Evolutionary conservation across 805 yeast species (phyloP), one percentile per base, ranked within the genome.

Genomic region (Candida tallmaniae): DNA sequence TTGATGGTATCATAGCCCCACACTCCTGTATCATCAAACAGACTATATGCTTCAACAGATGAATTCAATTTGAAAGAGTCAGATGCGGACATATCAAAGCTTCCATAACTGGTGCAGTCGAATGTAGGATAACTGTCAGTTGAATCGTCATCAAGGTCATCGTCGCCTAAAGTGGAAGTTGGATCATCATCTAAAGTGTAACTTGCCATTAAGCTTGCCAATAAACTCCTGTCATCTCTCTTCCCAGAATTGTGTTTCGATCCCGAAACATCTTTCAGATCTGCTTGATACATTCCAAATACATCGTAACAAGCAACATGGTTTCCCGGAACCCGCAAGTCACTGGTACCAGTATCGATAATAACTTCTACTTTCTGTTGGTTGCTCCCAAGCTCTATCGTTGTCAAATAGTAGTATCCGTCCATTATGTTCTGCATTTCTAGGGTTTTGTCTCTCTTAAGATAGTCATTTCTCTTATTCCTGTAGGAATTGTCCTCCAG

Each of bases 1-100:
- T 46, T 39, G 3, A 88, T 65, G 24, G 63, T 60, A 48, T 88
- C 96, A 27, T 65, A 57, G 13, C 85, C 93, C 78, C 77, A 75
- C 27, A 56, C 38, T 18, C 80, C 80, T 20, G 23, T 20, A 20
- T 20, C 23, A n/a, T n/a, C n/a, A n/a, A n/a, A n/a, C n/a, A n/a
- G n/a, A n/a, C 46, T 26, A 46, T 74, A 74, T 1, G 45, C 39
- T 6, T 52, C 50, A 7, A 64, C 68, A 2, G 77, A 57, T 19
- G 46, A 42, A 46, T 74, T 74, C 16, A 45, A 38, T 7, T 48
- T 42, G 55, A 65, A 74, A 2, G 72, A 37, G 18, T 47, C 41
- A 1, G 78, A 71, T 4, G 41, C 34, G 5, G 45, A 47, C 4
- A 68, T 59, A 44, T 68, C 64, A 49, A 73, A 74, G 1, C 77